Percentiles rank a stretch among this genome's conserved stretches.
These are phyloP conservation scores for Pythium inflatum DNA, from an alignment of 352 stramenopile species.

Conservation along the genomic window DNA sequence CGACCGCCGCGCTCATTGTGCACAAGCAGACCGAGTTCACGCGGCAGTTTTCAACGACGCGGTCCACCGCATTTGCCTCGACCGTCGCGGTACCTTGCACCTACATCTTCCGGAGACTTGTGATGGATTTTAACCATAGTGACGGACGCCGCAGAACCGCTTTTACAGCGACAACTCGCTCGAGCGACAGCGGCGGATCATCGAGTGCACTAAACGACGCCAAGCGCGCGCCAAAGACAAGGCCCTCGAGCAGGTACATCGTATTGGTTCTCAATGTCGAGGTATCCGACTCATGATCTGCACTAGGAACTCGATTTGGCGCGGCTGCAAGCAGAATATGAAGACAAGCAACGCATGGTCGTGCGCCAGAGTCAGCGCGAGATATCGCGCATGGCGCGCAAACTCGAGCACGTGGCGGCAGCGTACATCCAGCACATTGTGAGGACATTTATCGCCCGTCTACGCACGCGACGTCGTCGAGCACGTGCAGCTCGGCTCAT, in stretches of 20 bases:
- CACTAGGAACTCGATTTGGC: constrained; percentile 54
- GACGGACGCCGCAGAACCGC: constrained; percentile 44
- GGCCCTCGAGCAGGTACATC: constrained; percentile 52
- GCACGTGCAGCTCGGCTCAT: constrained; percentile 37
- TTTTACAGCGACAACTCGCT: constrained; percentile 81
- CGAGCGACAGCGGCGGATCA: constrained; percentile 48
- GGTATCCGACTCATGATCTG: neutral
- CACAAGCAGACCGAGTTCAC: constrained; percentile 33
- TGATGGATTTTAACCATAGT: neutral
- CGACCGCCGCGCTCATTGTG: constrained; percentile 32
- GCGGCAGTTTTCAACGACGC: constrained; percentile 26
- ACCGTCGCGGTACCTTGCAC: constrained; percentile 28
- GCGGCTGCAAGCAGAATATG: constrained; percentile 52
- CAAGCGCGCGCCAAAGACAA: constrained; percentile 57
- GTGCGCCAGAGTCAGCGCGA: constrained; percentile 56
- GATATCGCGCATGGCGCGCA: constrained; percentile 54
- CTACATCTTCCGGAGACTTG: neutral
- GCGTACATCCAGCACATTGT: constrained; percentile 76
- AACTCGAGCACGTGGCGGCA: constrained; percentile 64
- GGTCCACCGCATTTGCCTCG: constrained; percentile 28
- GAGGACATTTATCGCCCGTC: constrained; percentile 35
- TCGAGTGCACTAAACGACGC: constrained; percentile 61
- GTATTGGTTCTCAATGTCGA: neutral
- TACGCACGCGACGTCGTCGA: constrained; percentile 2
- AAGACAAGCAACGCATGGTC: constrained; percentile 42